phyloP scores from a whole-genome alignment of 495 filamentous ascomycete species.

The Trypethelium eluteriae region DNA sequence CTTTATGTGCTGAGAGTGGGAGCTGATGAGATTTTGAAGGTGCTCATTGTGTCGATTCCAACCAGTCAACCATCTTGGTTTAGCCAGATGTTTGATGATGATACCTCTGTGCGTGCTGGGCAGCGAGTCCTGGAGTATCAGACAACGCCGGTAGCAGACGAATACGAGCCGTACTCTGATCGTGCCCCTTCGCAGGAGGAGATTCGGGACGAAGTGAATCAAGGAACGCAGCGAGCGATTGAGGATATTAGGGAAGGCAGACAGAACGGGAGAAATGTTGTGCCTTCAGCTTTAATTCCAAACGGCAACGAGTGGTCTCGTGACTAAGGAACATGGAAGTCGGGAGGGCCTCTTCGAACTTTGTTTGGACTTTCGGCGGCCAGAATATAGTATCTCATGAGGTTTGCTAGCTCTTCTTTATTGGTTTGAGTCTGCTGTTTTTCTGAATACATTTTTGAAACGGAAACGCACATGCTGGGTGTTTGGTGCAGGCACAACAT shows the following conservation, averaged over 20 bases:
- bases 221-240: slow-evolving; percentile 4
- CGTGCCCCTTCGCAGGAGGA: background rate
- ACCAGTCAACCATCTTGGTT: slow-evolving; percentile 10
- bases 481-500: too few species aligned
- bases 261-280: background rate
- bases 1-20: background rate
- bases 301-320: slow-evolving; percentile 9
- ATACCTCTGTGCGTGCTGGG: background rate
- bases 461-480: too few species aligned
- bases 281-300: background rate
- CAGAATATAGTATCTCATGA: background rate
- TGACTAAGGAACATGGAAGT: background rate
- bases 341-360: background rate
- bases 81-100: slow-evolving; percentile 9
- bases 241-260: background rate
- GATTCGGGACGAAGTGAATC: slow-evolving; percentile 1
- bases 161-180: background rate
- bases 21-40: background rate
- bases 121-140: background rate
- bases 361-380: background rate
- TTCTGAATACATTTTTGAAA: too few species aligned
- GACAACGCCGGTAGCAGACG: background rate
- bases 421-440: too few species aligned
- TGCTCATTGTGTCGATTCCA: slow-evolving; percentile 2
- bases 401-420: too few species aligned